Evolutionary conservation across 768 basidiomycete genomes (phyloP).

Genomic region (Albatrellus ellisii): DNA sequence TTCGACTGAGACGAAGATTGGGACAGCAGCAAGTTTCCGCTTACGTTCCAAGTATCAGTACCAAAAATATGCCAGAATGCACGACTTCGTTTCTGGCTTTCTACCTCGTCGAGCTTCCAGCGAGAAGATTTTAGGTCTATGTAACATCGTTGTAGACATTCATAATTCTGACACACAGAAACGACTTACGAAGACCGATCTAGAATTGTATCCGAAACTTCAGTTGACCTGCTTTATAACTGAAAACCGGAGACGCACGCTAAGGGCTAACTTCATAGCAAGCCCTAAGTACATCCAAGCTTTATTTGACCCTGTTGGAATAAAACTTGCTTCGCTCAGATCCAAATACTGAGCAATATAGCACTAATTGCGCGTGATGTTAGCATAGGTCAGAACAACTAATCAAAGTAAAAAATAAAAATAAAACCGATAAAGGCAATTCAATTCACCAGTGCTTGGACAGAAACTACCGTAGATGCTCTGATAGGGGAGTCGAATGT

Average conservation of each 20-base stretch:
- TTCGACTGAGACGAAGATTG: background rate
- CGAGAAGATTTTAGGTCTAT: constrained; percentile 46
- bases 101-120: constrained; percentile 40
- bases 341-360: constrained; percentile 38
- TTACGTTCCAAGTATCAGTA: constrained; percentile 49
- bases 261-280: constrained; percentile 42
- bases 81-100: constrained; percentile 33
- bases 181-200: constrained; percentile 41
- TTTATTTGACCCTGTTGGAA: constrained; percentile 28
- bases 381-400: constrained; percentile 12
- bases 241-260: constrained; percentile 27
- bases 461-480: constrained; percentile 39
- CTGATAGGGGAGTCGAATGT: constrained; percentile 31
- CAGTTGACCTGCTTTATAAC: constrained; percentile 4
- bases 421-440: constrained; percentile 1
- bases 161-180: constrained; percentile 2
- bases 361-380: constrained; percentile 16
- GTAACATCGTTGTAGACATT: background rate
- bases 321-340: constrained; percentile 34
- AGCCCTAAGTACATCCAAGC: constrained; percentile 48
- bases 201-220: constrained; percentile 9
- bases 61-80: constrained; percentile 62
- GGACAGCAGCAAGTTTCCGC: background rate
- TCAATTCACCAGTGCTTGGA: constrained; percentile 42
- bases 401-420: background rate